Evolutionary conservation across 2,329 filamentous ascomycete genomes (phyloP).

Genomic region (Daldinia sp.): DNA sequence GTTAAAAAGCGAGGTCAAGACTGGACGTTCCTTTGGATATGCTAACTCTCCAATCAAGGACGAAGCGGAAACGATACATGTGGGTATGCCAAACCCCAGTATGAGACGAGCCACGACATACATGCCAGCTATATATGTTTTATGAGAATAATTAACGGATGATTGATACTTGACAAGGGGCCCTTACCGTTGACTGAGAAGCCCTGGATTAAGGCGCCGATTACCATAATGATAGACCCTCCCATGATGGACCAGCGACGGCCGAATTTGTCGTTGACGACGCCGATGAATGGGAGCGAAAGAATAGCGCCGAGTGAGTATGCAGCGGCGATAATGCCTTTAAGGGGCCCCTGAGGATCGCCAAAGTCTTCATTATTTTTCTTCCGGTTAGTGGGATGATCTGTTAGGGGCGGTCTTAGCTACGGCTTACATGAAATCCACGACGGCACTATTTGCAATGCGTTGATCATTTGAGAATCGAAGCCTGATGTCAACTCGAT

Average conservation of each 20-base stretch:
- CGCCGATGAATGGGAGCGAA: conserved; percentile 68
- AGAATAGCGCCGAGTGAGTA: conserved; percentile 71
- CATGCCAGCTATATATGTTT: conserved; percentile 56
- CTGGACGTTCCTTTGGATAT: conserved; percentile 70
- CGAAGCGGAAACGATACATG: conserved; percentile 69
- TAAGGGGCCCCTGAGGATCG: conserved; percentile 57
- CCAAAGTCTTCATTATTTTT: conserved; percentile 53
- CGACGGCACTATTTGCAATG: conserved; percentile 55
- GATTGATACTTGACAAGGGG: background rate
- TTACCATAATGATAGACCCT: conserved; percentile 65
- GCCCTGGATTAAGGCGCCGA: conserved; percentile 67
- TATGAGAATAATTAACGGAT: background rate
- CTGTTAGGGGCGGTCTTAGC: too few species aligned
- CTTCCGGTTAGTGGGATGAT: conserved; percentile 14
- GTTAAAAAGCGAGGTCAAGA: conserved; percentile 71
- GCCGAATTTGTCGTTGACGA: conserved; percentile 67
- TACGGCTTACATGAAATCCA: conserved; percentile 54
- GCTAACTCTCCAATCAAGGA: conserved; percentile 70
- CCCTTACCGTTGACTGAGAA: conserved; percentile 60
- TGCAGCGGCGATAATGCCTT: conserved; percentile 68
- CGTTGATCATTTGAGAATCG: conserved; percentile 61
- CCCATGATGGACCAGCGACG: conserved; percentile 68
- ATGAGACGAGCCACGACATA: conserved; percentile 71
- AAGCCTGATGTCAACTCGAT: conserved; percentile 66
- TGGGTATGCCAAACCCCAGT: conserved; percentile 70